Base-by-base conservation (phyloP, 805 yeast genomes). In the Candida ipomoeae region DNA sequence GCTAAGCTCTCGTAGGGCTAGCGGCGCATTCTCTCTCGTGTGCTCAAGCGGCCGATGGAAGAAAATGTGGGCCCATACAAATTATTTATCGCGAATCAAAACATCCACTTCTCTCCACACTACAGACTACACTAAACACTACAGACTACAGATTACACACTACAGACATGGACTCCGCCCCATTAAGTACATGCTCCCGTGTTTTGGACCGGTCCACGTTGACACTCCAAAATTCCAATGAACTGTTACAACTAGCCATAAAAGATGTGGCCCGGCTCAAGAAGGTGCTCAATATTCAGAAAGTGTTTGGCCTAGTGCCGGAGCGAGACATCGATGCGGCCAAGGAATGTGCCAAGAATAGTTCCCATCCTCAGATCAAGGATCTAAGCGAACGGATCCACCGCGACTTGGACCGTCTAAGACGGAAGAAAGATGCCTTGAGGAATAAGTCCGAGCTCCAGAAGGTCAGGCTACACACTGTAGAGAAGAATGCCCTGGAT, bases 231-330 rank as follows among this genome's bases (percentile, higher is more conserved):
- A 62, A 64, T 40, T 65, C 78, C 5, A 55, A 72, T 48, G 50
- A 57, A 14, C 55, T 66, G 5, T 59, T 78, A 5, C 74, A 65
- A 48, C 56, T 65, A 3, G 62, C 71, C 3, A 68, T 75, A 3
- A 62, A 64, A 10, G 81, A 79, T 52, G 68, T 73, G 15, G 59
- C 70, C 1, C 55, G 79, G 6, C 60, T 77, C 35, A 66, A 64
- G 36, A 62, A 60, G 20, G 71, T 79, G 6, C 64, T 80, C n/a
- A 57, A 65, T 17, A 77, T 80, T 6, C 65, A 67, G 39, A 68
- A 75, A 34, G 78, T 79, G 20, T 80, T 78, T 62, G 80, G 80
- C 5, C 61, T 79, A 11, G 73, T 79, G 0, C 81, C 83, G 0
- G 81, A 78, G 53, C 62, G 65, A 48, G 81, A 79, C 48, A 59